Evolutionary conservation across 805 yeast genomes (phyloP), one percentile per base, ranked within the genome.

Genomic region (Saccharomycopsis malanga): DNA sequence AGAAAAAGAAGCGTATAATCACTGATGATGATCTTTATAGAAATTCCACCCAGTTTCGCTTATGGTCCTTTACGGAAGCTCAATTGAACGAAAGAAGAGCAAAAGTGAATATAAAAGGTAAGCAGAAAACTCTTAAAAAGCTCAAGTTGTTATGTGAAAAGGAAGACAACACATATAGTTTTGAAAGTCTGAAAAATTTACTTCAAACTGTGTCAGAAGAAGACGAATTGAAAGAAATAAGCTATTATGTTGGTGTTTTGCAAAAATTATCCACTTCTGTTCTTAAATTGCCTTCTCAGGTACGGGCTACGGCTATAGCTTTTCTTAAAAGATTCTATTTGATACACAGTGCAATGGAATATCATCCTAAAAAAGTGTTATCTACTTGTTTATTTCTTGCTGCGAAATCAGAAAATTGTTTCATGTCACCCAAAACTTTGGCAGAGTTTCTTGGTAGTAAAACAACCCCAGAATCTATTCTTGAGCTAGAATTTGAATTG

Each of bases 331-430:
- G 81, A 59, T 93, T 93, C 62, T 93, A 81, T 61, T 68, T 93
- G 34, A 72, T 73, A 21, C 79, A 88, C 61, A 81, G 91, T 23
- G 91, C 85, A 23, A 81, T 88, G 87, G 88, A 87, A 54, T 77
- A 76, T 57, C 93, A 87, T 57, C 98, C 98, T 9, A 85, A 86
- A 58, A 75, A 79, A 50, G 72, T 93, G 17, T 71, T 93, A n/a
- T 68, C 79, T 45, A 83, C 94, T 1, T 83, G 95, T 53, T 74
- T 93, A 10, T 93, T 88, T 61, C 68, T 93, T 29, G 96, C 97
- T 4, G 89, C 96, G 37, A 93, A 93, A 64, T 77, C 89, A 15
- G 98, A 93, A 59, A 91, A 93, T 65, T 82, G 78, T 61, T 91
- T 89, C 64, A 83, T 93, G 25, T 77, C 95, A 23, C 84, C 91